Evolutionary conservation across 352 stramenopile species (phyloP), one percentile per base, ranked within the genome.

Genomic region (Sclerospora graminicola): DNA sequence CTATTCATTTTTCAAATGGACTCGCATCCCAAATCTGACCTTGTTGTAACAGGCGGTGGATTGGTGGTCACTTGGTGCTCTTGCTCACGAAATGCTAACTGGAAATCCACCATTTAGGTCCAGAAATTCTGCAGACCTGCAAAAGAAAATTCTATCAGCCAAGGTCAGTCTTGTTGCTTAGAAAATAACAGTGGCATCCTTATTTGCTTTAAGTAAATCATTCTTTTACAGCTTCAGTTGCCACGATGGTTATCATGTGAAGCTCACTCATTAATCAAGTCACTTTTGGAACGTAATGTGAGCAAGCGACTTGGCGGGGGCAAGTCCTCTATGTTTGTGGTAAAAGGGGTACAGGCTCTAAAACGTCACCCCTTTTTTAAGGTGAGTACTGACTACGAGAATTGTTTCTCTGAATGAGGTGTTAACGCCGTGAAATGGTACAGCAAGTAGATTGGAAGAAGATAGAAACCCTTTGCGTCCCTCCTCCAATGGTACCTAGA

Each of bases 311-410:
- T 99, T 23, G 96, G 94, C 23, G 77, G 79, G 0, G 73, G 90
- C 6, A 97, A 95, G 58, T 94, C 85, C 13, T 98, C 89, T 11
- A 98, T 99, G 92, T 99, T 99, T 58, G 77, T 98, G 28, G 82
- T 98, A 3, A 94, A 95, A 36, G 95, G 96, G 21, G 87, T 98
- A 5, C 79, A 95, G 19, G 93, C 82, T 16, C 51, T 99, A 26
- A 99, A 99, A 61, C 63, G 78, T 33, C 84, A 97, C 24, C 52
- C 84, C 0, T 98, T 98, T 61, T 98, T 98, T 63, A 88, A 83
- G 61, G 77, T 86, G 47, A 7, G 11, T 21, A 6, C 24, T 29
- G 14, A 8, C 41, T 8, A 10, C 37, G 18, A 15, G 15, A 29
- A 19, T 28, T 24, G 36, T 32, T 34, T 24, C 21, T 2, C 4